phyloP scores from a whole-genome alignment of 352 stramenopile genomes.

The Pythium grandisporangium region DNA sequence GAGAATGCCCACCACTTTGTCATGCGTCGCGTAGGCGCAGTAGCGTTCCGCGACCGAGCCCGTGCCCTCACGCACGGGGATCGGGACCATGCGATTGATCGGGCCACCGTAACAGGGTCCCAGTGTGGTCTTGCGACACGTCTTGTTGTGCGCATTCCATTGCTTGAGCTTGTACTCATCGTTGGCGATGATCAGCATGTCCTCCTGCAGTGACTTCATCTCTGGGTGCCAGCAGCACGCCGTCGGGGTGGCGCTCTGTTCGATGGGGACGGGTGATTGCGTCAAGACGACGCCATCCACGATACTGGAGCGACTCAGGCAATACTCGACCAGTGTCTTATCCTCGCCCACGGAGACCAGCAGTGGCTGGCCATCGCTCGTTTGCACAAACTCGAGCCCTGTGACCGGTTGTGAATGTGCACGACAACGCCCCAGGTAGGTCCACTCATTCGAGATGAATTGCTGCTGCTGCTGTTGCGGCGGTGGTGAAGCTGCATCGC shows the following conservation, averaged over 20 bases:
- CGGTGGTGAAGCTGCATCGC: not conserved
- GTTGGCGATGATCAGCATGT: conserved; percentile 85
- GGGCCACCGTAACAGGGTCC: conserved; percentile 86
- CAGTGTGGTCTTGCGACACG: conserved; percentile 85
- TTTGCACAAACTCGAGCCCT: conserved; percentile 79
- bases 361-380: conserved; percentile 56
- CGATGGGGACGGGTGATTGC: conserved; percentile 56
- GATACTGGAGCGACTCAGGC: conserved; percentile 72
- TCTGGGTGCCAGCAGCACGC: conserved; percentile 88
- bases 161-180: conserved; percentile 93
- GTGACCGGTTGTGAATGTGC: conserved; percentile 79
- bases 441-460: conserved; percentile 31
- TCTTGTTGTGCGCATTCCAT: conserved; percentile 88
- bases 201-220: conserved; percentile 68
- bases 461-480: not conserved
- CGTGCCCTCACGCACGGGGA: conserved; percentile 26
- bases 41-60: conserved; percentile 38
- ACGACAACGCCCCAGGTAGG: conserved; percentile 75
- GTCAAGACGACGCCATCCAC: conserved; percentile 82
- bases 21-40: conserved; percentile 72
- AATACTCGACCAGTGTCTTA: conserved; percentile 85
- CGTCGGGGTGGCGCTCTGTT: conserved; percentile 81
- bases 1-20: conserved; percentile 78
- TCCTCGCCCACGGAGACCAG: conserved; percentile 86
- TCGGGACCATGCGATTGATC: conserved; percentile 68